Evolutionary conservation across 176 grass and related monocot species (phyloP).

Genomic region (Leersia perrieri): DNA sequence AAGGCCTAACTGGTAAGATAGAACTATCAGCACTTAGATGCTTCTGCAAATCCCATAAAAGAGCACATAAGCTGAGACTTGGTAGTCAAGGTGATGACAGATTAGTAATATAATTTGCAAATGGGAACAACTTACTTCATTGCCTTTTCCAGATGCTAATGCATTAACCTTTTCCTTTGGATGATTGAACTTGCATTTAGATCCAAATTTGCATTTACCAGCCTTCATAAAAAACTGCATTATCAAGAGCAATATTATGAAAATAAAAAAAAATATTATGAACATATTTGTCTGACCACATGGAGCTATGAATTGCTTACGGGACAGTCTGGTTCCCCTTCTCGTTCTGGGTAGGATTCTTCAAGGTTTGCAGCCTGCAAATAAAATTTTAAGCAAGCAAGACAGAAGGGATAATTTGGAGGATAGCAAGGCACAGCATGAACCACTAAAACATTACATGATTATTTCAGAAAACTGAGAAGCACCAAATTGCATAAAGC

Average conservation of each 20-base stretch:
- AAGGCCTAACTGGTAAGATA: conserved; percentile 60
- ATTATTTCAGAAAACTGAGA: conserved; percentile 4
- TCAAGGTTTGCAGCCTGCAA: conserved; percentile 51
- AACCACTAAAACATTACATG: neutral
- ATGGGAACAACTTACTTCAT: conserved; percentile 32
- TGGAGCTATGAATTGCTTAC: conserved; percentile 57
- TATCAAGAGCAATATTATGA: conserved; percentile 27
- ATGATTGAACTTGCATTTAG: conserved; percentile 94
- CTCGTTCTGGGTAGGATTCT: conserved; percentile 72
- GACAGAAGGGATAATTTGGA: conserved; percentile 15
- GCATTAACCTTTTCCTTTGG: conserved; percentile 48
- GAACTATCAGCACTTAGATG: conserved; percentile 34
- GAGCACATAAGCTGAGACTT: conserved; percentile 16
- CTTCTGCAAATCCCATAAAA: conserved; percentile 43
- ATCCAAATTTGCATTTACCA: conserved; percentile 62
- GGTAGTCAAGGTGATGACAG: conserved; percentile 4
- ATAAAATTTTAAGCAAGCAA: conserved; percentile 40
- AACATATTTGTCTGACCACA: conserved; percentile 29
- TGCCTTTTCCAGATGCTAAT: conserved; percentile 25
- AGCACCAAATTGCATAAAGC: neutral
- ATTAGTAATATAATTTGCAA: neutral
- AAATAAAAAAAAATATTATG: conserved; percentile 27
- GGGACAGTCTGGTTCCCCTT: conserved; percentile 73
- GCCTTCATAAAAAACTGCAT: conserved; percentile 75
- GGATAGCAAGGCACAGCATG: conserved; percentile 13